Evolutionary conservation across 345 rosid genomes (phyloP).

Genomic region (Trapa bicornis): DNA sequence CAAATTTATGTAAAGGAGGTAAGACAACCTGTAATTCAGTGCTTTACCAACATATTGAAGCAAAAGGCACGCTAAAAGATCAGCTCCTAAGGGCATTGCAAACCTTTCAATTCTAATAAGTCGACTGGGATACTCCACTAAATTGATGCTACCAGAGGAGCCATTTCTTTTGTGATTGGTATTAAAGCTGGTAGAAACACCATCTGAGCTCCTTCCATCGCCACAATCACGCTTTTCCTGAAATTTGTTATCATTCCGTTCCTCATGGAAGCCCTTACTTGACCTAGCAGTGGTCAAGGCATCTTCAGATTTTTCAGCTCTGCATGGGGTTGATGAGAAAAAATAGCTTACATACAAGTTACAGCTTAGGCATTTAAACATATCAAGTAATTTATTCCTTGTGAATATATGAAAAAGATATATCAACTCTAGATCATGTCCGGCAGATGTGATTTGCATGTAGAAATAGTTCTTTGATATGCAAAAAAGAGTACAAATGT

Average conservation of each 20-base stretch:
- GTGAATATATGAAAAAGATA: neutral
- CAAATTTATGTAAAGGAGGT: neutral
- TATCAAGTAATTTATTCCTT: neutral
- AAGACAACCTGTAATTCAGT: no score
- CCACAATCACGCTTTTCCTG: conserved; percentile 32
- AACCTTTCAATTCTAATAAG: conserved; percentile 51
- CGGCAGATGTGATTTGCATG: no score
- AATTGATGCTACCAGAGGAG: conserved; percentile 17
- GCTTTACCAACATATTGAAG: neutral
- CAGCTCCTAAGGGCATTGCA: conserved; percentile 10
- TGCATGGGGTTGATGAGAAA: conserved; percentile 20
- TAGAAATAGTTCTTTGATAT: no score
- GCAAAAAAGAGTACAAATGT: neutral
- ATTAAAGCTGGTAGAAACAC: conserved; percentile 11
- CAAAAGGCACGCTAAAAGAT: neutral
- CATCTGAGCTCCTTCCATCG: conserved; percentile 31
- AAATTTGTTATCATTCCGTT: conserved; percentile 8
- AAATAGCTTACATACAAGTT: neutral
- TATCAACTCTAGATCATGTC: neutral
- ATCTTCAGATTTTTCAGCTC: conserved; percentile 57
- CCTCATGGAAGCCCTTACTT: conserved; percentile 1
- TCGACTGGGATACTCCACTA: conserved; percentile 21
- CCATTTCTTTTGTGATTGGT: conserved; percentile 31
- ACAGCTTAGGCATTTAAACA: neutral
- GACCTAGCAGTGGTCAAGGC: conserved; percentile 52